These are phyloP conservation scores for Microdochium paspali DNA, from an alignment of 2,329 filamentous ascomycete species.

Conservation along the genomic window DNA sequence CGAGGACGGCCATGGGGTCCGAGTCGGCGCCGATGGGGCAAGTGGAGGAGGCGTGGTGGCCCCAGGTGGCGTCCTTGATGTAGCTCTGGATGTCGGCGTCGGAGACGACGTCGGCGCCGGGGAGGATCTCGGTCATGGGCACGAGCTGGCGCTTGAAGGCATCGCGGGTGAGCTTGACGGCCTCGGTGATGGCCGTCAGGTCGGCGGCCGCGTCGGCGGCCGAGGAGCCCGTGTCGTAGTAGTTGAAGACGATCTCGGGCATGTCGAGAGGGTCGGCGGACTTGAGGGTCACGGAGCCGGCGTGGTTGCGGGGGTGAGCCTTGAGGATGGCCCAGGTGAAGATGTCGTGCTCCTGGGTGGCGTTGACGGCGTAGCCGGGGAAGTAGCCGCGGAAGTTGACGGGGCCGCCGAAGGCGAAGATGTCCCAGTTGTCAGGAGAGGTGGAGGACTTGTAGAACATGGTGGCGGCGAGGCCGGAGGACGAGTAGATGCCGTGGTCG, in stretches of 20 bases:
- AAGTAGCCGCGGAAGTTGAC: constrained; percentile 29
- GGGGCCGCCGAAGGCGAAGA: constrained; percentile 28
- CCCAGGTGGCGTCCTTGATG: constrained; percentile 36
- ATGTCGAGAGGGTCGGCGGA: constrained; percentile 54
- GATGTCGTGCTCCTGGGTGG: constrained; percentile 24
- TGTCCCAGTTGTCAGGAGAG: constrained; percentile 18
- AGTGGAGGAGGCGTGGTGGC: constrained; percentile 44
- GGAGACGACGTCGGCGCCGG: constrained; percentile 8
- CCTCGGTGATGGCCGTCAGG: constrained; percentile 38
- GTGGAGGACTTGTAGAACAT: constrained; percentile 16
- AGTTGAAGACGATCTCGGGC: constrained; percentile 55
- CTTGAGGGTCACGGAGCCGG: constrained; percentile 51
- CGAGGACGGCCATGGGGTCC: constrained; percentile 42
- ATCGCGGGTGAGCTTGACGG: constrained; percentile 39
- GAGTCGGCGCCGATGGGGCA: constrained; percentile 39
- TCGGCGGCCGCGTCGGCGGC: constrained; percentile 38
- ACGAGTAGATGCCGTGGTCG: constrained; percentile 21
- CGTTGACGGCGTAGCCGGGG: constrained; percentile 22
- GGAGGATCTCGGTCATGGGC: constrained; percentile 10
- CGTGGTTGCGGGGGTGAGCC: constrained; percentile 46
- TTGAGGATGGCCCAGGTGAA: constrained; percentile 40
- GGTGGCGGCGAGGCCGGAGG: constrained; percentile 20
- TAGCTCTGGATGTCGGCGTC: constrained; percentile 33
- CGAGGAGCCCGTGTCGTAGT: constrained; percentile 40
- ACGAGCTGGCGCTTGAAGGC: constrained; percentile 19